Conservation (phyloP, 2,329 filamentous ascomycete species). For the Torrubiella hemipterigena region DNA sequence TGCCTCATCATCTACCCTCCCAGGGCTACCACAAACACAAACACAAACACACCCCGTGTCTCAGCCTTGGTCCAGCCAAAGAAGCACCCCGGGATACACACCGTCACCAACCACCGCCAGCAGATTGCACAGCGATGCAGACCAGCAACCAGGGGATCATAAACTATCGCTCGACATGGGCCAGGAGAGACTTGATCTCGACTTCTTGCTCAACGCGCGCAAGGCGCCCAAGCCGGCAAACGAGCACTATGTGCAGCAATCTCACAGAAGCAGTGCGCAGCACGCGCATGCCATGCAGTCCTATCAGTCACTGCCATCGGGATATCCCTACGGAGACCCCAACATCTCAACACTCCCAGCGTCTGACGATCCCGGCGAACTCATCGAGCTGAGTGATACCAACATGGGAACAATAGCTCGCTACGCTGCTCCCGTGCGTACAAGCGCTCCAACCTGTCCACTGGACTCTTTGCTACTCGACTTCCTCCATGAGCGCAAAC, state of each 20-base stretch:
- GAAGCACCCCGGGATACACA: constrained; percentile 7
- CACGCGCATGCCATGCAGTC: background rate
- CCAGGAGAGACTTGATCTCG: constrained; percentile 57
- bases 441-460: constrained; percentile 58
- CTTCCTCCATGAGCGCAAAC: constrained; percentile 59
- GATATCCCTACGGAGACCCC: background rate
- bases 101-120: background rate
- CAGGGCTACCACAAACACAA: no score
- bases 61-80: no score
- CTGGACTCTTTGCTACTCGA: constrained; percentile 71
- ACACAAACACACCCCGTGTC: no score
- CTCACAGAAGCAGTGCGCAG: background rate
- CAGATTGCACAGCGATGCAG: constrained; percentile 1
- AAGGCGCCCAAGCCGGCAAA: constrained; percentile 21
- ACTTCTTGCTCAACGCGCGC: constrained; percentile 55
- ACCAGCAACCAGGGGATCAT: no score
- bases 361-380: constrained; percentile 1
- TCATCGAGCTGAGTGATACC: constrained; percentile 1
- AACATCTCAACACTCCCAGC: background rate
- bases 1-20: no score
- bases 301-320: no score
- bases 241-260: background rate
- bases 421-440: constrained; percentile 33
- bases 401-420: constrained; percentile 6
- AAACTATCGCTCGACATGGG: constrained; percentile 49